Evolutionary conservation across 495 filamentous ascomycete genomes (phyloP), one percentile per base, ranked within the genome.

Genomic region (Hyphodiscus hymeniophilus): DNA sequence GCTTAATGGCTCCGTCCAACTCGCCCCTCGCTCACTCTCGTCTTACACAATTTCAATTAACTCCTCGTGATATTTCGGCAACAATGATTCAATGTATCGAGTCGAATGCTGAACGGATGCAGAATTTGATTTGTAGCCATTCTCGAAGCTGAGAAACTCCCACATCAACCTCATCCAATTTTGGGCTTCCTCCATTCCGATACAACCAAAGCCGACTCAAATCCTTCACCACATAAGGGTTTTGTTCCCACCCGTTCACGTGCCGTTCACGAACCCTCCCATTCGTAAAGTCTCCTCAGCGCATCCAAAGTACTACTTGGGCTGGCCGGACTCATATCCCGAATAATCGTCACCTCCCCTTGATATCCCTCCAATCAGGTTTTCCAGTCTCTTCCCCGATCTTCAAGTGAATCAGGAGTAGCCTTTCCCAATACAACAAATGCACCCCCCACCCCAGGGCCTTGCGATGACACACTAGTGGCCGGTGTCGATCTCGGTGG

Each of bases 141-240:
- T 35, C 52, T 55, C 26, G 47, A 42, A n/a, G n/a, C n/a, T n/a
- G n/a, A n/a, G n/a, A n/a, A 44, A 55, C 51, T 30, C 47, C 52
- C n/a, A 42, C 36, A 55, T 55, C 52, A 30, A 47, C 39, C 18
- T 55, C 52, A 47, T 55, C 52, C 6, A 30, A 8, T 33, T 48
- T 44, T n/a, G 82, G 81, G n/a, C 66, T 74, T 28, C 65, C 60
- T 13, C 85, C 85, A 62, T 85, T 83, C 38, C 80, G 67, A 60
- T 89, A 89, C 60, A 70, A 60, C 85, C 85, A 89, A 28, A 89
- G 57, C 39, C 84, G 71, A 62, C 83, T 87, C 47, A 87, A 63
- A 53, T 87, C 77, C 61, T 76, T 85, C 2, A 89, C 80, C 22
- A 48, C 56, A 23, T 55, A 52, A 28, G 52, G 32, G 16, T 42